Percentiles rank a stretch among this genome's conserved stretches.
These are phyloP conservation scores for Pythium phragmitis DNA, from an alignment of 352 stramenopile species.

Conservation along the genomic window DNA sequence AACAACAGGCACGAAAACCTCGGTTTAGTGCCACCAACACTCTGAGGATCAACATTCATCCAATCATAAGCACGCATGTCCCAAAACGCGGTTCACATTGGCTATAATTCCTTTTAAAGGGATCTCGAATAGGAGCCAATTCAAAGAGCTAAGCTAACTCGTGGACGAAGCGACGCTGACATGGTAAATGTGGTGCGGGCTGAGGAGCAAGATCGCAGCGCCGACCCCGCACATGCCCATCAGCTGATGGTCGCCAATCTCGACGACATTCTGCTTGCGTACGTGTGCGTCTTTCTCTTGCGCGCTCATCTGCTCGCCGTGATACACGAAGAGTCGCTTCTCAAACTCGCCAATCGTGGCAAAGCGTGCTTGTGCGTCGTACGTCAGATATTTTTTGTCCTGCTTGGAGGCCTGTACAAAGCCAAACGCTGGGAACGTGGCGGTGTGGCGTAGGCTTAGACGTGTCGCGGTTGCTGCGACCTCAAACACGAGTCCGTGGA, in stretches of 20 bases:
- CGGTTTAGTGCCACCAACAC: slow-evolving; percentile 28
- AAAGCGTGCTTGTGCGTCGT: slow-evolving; percentile 48
- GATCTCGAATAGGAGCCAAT: not conserved
- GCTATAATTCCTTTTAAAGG: slow-evolving; percentile 6
- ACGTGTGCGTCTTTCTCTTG: slow-evolving; percentile 43
- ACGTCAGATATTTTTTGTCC: slow-evolving; percentile 83
- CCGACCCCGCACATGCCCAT: slow-evolving; percentile 55
- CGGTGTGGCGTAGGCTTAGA: slow-evolving; percentile 41
- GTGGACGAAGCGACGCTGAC: slow-evolving; percentile 6
- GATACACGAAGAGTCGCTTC: slow-evolving; percentile 75
- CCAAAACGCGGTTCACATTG: slow-evolving; percentile 1
- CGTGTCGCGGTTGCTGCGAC: slow-evolving; percentile 26
- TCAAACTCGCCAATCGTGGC: slow-evolving; percentile 79
- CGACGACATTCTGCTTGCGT: slow-evolving; percentile 65
- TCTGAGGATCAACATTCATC: not conserved
- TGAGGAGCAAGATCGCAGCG: slow-evolving; percentile 54
- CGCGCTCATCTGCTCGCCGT: slow-evolving; percentile 29
- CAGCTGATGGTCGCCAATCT: slow-evolving; percentile 64
- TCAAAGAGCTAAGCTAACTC: slow-evolving; percentile 8
- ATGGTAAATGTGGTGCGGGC: slow-evolving; percentile 36
- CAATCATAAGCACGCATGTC: slow-evolving; percentile 7
- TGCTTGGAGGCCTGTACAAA: slow-evolving; percentile 88
- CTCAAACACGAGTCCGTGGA: slow-evolving; percentile 72
- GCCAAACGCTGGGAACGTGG: slow-evolving; percentile 73
- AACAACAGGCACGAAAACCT: slow-evolving; percentile 21